Evolutionary conservation across 257 asterid species (phyloP), one percentile per base, ranked within the genome.

Genomic region (Agastache rugosa): DNA sequence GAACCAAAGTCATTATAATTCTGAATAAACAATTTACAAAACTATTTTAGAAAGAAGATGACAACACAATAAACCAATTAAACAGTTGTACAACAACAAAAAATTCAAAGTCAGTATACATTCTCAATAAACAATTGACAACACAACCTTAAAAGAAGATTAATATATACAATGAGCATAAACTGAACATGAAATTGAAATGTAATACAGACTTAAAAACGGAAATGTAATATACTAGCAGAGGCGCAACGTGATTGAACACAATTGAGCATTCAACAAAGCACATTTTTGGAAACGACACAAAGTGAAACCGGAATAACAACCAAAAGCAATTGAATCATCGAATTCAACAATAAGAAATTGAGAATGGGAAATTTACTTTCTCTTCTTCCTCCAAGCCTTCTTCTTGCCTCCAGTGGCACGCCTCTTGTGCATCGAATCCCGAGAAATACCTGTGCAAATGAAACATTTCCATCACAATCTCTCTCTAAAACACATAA

Each of bases 361-460:
- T 0, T 10, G 35, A 62, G 9, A 17, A 17, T 19, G 31, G 2
- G 39, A 47, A 71, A 66, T 31, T 74, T 71, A 90, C 97, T 90
- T 90, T 76, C 95, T 80, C 90, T 90, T 90, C 93, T 90, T 90
- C 88, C 95, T 90, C 97, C 97, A 88, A 0, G 93, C 91, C 82
- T 90, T 90, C 91, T 88, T 88, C 86, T 90, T 90, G 54, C 94
- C 96, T 63, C 92, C 94, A 72, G 96, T 90, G 79, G 88, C 92
- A 64, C 96, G 91, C 75, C 96, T 88, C 90, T 90, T 90, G 92
- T 90, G 94, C 96, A 90, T 90, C 19, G 95, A 88, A 69, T 90
- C 97, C 47, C 95, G 85, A 12, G 97, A 90, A 72, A 90, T 88
- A 84, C 93, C 95, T 85, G 73, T 2, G 48, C 55, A 39, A n/a